Base-by-base conservation (phyloP, 805 yeast species). In the Yarrowia sp. region DNA sequence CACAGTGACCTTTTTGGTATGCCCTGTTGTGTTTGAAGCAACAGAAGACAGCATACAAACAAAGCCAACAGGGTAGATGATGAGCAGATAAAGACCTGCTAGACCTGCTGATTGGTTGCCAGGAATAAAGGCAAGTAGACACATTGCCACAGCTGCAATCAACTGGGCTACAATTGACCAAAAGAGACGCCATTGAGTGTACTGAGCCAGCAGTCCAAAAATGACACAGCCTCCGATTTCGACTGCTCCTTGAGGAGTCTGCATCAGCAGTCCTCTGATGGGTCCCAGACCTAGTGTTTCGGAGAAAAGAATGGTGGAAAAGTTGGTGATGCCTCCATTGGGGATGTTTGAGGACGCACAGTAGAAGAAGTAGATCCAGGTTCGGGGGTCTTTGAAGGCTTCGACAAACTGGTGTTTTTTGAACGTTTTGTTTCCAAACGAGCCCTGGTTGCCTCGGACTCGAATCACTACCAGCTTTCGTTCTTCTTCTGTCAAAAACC, bases 371-470 rank as follows among this genome's bases (percentile, higher is more conserved):
- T 78, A 75, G 22, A 84, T 66, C 81, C 83, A 84, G 14, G 84
- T 78, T 67, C 81, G 79, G 56, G 76, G 66, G 68, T 86, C 89
- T 5, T 67, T 69, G 26, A 83, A 66, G 10, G 83, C 82, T 68
- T 85, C 87, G 26, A 71, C 75, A 58, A 83, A 73, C 72, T 86
- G 89, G 56, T 78, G 71, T 77, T 73, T 74, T 69, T 84, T 84
- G 79, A 85, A 84, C 52, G 77, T 74, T 65, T 75, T 79, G 68
- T 80, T 83, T 64, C 88, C 86, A 71, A 82, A 82, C 44, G 87
- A 88, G 67, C 79, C 85, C 68, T 79, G 82, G 75, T 81, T 84
- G 26, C 66, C 67, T 71, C 85, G 79, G 68, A 82, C 83, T 69
- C 86, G 78, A 10, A 48, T 30, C 7, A 48, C 52, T 12, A 48